Base-by-base conservation (phyloP, 2,329 filamentous ascomycete genomes). In the Cytospora chrysosperma region DNA sequence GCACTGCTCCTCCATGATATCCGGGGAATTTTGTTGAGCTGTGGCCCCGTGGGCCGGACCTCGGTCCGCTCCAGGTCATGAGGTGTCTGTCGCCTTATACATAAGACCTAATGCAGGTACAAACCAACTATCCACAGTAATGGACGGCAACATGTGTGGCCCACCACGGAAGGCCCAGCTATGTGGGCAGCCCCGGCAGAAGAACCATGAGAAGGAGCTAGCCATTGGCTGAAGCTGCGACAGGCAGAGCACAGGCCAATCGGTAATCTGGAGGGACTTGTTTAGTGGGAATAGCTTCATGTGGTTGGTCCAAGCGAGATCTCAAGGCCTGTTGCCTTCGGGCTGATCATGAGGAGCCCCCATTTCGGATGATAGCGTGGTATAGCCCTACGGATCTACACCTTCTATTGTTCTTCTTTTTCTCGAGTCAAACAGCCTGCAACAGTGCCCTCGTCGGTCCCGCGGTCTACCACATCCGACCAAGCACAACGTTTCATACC, bases 341-440 rank as follows among this genome's bases (percentile, higher is more conserved):
- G 53, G 24, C 37, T 40, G 8, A 21, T 47, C 9, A 47, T 60
- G 57, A 6, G 13, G 7, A 34, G 51, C 43, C 56, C 32, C 40
- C 40, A 63, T 67, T 65, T 62, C 63, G 63, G 55, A 67, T 58
- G 26, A 13, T 37, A 51, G 24, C 43, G 64, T 28, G 56, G 53
- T 55, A 65, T 27, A 59, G 56, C 64, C 30, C 61, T 55, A 47
- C 17, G n/a, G 40, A 47, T 47, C 40, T 24, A 34, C 26, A 43
- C 62, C 53, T 55, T 53, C 54, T n/a, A n/a, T n/a, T n/a, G n/a
- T n/a, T n/a, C n/a, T n/a, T n/a, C n/a, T n/a, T n/a, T n/a, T n/a
- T n/a, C n/a, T n/a, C n/a, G n/a, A n/a, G n/a, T n/a, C 55, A 62
- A 32, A 62, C 63, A 65, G 26, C 49, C 56, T 65, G 63, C 53